phyloP scores from a whole-genome alignment of 75 land plant species.

The Larix kaempferi region DNA sequence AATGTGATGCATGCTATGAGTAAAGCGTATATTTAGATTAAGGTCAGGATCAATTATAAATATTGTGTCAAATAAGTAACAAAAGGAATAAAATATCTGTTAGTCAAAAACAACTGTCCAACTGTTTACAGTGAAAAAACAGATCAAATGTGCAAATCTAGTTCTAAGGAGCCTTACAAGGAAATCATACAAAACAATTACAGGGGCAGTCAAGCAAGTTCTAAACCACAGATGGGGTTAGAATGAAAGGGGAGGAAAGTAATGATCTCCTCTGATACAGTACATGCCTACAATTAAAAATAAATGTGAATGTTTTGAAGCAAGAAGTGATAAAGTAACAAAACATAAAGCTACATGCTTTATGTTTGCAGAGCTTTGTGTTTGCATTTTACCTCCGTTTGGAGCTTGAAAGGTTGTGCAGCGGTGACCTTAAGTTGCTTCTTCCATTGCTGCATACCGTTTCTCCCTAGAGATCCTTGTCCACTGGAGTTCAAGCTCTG shows the following conservation, averaged over 20 bases:
- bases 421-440: slow-evolving; percentile 48
- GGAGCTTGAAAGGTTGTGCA: slow-evolving; percentile 80
- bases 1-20: too few relatives aligned
- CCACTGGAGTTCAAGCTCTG: slow-evolving; percentile 42
- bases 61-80: not conserved
- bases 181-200: not conserved
- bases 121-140: not conserved
- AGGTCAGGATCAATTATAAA: not conserved
- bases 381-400: slow-evolving; percentile 66
- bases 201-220: not conserved
- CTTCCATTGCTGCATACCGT: slow-evolving; percentile 38
- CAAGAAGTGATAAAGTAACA: not conserved
- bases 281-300: not conserved
- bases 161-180: not conserved
- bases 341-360: not conserved
- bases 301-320: not conserved
- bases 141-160: not conserved
- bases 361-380: not conserved
- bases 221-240: not conserved
- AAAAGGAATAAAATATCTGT: not conserved
- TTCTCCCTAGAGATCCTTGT: slow-evolving; percentile 6
- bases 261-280: not conserved
- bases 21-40: not conserved
- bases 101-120: not conserved
- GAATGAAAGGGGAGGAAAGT: not conserved